A percentile compares a stretch with the other conserved stretches of the same genome.
These are phyloP conservation scores for Acephala macrosclerotiorum DNA, from an alignment of 2,329 filamentous ascomycete species.

Conservation along the genomic window DNA sequence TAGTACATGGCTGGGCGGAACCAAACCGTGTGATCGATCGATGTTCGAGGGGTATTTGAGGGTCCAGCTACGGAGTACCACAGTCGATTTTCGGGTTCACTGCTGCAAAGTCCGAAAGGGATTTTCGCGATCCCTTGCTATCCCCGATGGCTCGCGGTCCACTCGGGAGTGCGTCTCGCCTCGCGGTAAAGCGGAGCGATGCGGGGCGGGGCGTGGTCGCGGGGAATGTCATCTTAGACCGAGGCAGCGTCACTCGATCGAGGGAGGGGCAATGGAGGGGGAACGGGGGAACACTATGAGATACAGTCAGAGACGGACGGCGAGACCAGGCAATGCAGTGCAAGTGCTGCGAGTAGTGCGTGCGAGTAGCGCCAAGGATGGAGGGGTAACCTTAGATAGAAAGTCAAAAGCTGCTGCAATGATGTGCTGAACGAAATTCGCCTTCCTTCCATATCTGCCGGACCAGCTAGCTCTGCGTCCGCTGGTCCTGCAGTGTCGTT, in stretches of 20 bases:
- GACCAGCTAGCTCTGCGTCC: background rate
- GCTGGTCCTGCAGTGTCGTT: background rate
- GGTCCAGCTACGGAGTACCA: too few species aligned
- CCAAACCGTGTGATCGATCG: background rate
- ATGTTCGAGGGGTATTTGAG: background rate
- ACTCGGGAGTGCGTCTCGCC: background rate
- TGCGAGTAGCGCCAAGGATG: too few species aligned
- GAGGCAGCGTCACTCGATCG: background rate
- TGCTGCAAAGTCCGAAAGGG: too few species aligned
- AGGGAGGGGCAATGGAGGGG: background rate
- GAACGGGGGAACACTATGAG: background rate
- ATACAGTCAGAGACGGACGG: background rate
- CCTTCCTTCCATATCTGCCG: too few species aligned
- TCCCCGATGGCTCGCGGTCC: background rate
- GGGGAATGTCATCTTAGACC: background rate
- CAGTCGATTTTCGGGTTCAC: too few species aligned
- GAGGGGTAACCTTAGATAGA: too few species aligned
- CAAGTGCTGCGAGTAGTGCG: too few species aligned
- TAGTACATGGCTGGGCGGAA: conserved; percentile 16
- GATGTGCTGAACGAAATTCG: too few species aligned
- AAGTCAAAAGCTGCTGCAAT: too few species aligned
- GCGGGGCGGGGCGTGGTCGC: background rate
- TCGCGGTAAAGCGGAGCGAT: conserved; percentile 3
- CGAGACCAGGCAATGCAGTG: background rate
- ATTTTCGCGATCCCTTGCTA: background rate